Evolutionary conservation across 2,329 filamentous ascomycete species (phyloP).

Genomic region (Hymenoscyphus fraxineus): DNA sequence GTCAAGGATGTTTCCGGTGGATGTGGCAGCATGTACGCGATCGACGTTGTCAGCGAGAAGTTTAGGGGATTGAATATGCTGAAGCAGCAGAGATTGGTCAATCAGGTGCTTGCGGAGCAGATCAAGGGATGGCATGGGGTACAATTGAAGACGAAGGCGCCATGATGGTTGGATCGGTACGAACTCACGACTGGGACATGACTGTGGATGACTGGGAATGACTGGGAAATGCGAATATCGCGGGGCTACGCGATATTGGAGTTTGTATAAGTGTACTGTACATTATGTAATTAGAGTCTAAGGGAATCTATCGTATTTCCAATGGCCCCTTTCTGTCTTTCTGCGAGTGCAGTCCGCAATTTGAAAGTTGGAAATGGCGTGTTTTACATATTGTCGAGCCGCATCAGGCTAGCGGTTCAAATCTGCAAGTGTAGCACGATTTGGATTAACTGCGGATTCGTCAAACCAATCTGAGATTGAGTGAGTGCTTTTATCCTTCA

Average conservation of each 20-base stretch:
- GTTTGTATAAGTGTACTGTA: constrained; percentile 1
- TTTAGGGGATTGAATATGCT: constrained; percentile 71
- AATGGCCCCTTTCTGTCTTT: not conserved
- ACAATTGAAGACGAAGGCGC: constrained; percentile 67
- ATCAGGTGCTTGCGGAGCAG: constrained; percentile 67
- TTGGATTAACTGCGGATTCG: not conserved
- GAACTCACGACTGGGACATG: not conserved
- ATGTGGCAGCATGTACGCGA: constrained; percentile 83
- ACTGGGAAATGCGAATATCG: not conserved
- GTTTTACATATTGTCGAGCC: not conserved
- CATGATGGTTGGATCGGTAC: constrained; percentile 14
- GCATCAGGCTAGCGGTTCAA: not conserved
- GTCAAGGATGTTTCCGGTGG: constrained; percentile 78
- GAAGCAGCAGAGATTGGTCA: constrained; percentile 80
- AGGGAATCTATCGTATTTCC: not conserved
- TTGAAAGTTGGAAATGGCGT: not conserved
- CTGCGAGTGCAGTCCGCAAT: not conserved
- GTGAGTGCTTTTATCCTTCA: not conserved
- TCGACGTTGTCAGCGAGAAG: constrained; percentile 68
- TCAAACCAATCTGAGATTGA: not conserved
- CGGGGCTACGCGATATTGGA: not conserved
- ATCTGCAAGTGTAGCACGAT: not conserved
- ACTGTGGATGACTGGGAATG: not conserved
- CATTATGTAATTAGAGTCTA: not conserved
- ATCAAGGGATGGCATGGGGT: constrained; percentile 81